Percentiles rank a stretch among this genome's conserved stretches.
phyloP scores from a whole-genome alignment of 23 red algal genomes.

The Pyropia haitanensis region DNA sequence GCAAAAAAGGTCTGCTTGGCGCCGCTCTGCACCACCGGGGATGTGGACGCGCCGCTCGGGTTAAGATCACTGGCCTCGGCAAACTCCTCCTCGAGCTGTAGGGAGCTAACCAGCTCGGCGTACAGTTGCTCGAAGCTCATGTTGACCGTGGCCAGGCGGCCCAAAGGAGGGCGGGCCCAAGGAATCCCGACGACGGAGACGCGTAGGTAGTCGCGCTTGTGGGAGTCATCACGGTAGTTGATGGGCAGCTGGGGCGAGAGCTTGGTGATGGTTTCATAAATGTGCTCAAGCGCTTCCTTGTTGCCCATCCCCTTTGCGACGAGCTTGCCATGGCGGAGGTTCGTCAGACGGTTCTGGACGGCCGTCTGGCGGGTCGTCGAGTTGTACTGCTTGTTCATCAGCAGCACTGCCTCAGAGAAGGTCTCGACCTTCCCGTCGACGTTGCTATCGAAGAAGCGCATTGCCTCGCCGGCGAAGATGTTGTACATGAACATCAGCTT shows the following conservation, averaged over 20 bases:
- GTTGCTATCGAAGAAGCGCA: neutral
- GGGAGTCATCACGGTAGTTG: neutral
- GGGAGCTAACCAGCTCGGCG: no score
- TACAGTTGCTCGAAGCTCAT: no score
- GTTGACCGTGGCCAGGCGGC: no score
- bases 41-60: no score
- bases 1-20: no score
- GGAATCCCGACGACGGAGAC: no score
- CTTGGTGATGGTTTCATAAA: conserved; percentile 13
- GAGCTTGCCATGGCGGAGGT: conserved; percentile 1
- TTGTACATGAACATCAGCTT: conserved; percentile 12
- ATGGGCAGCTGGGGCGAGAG: conserved; percentile 2
- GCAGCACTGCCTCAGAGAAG: conserved; percentile 6
- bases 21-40: no score
- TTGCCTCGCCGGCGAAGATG: conserved; percentile 8
- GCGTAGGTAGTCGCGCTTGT: no score
- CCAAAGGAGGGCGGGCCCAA: no score
- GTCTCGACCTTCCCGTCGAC: neutral
- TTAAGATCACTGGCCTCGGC: no score
- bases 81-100: no score
- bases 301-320: neutral
- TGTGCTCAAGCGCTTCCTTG: neutral
- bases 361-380: conserved; percentile 11
- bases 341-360: conserved; percentile 9
- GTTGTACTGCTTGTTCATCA: conserved; percentile 24